Conservation (phyloP, 768 basidiomycete species). For the Suillus luteus region DNA sequence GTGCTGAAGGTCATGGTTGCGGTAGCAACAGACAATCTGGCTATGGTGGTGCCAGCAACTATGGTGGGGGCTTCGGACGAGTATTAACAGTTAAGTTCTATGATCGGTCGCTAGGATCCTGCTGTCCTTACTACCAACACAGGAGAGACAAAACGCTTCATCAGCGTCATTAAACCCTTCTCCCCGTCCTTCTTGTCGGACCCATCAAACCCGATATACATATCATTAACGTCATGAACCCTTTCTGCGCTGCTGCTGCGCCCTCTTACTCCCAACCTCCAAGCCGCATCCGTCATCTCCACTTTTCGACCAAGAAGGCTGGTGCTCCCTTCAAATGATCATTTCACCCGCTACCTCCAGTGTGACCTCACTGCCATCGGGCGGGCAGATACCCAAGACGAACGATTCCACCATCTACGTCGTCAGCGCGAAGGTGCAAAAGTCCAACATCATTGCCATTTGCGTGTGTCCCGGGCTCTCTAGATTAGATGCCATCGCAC, state of each 20-base stretch:
- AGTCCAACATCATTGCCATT: constrained; percentile 75
- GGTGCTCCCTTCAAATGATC: constrained; percentile 59
- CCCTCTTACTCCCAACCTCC: constrained; percentile 38
- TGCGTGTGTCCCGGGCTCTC: constrained; percentile 78
- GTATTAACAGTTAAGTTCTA: constrained; percentile 62
- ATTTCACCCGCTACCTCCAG: constrained; percentile 80
- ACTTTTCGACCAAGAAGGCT: constrained; percentile 61
- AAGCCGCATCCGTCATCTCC: constrained; percentile 29
- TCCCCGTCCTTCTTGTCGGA: constrained; percentile 78
- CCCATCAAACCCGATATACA: constrained; percentile 90
- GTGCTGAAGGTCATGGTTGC: constrained; percentile 40
- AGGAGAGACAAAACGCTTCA: constrained; percentile 48
- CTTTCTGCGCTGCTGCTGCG: constrained; percentile 84
- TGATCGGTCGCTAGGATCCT: constrained; percentile 35
- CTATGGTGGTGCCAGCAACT: constrained; percentile 38
- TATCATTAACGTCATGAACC: constrained; percentile 84
- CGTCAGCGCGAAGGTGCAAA: constrained; percentile 46
- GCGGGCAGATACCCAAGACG: constrained; percentile 51
- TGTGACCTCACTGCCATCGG: constrained; percentile 74
- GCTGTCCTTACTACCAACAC: constrained; percentile 27
- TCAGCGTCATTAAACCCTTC: constrained; percentile 75
- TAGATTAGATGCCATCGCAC: constrained; percentile 65
- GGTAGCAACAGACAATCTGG: constrained; percentile 38
- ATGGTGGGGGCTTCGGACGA: constrained; percentile 38
- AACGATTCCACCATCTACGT: constrained; percentile 37